Base-by-base conservation (phyloP, 805 yeast species). In the Schwanniomyces yamadae region DNA sequence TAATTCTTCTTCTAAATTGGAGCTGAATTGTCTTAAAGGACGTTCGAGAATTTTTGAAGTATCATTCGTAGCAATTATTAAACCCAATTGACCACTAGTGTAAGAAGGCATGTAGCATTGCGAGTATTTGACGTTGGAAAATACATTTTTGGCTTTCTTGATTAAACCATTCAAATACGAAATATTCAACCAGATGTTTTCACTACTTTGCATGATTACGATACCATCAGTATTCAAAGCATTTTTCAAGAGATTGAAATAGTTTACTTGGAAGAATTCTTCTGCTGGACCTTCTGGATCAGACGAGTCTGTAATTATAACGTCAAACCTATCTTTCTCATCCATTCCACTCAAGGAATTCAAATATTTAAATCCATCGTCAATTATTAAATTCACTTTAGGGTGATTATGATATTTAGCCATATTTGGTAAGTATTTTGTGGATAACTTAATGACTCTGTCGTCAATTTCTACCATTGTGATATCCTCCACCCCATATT, bases 241-340 rank as follows among this genome's bases (percentile, higher is more conserved):
- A 39, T 74, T 71, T 42, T 66, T 52, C 39, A 90, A 65, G 37
- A 89, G 64, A 50, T 78, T 69, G 61, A 88, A 89, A 64, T 89
- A 89, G 37, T 74, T 77, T 41, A 73, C 71, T 57, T 87, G 86
- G 66, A 89, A 89, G 49, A 89, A 84, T 13, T 84, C 84, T 50
- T 82, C 95, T 1, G 97, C 97, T 5, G 97, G 97, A 3, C 93
- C 96, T 50, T 89, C 96, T 1, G 96, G 96, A 59, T 89, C 97
- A 2, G 95, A 83, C 2, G 95, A 85, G 59, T 89, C 97, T 12
- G 95, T 85, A 42, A 89, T 87, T 40, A 89, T 85, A 21, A 90
- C 82, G 59, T 89, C 96, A 54, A 71, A 89, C 46, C 75, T 75
- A 23, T 70, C 70, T 10, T 6, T 9, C 15, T 57, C 50, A 9